Conservation (phyloP, 805 yeast genomes). For the Saturnispora silvae region DNA sequence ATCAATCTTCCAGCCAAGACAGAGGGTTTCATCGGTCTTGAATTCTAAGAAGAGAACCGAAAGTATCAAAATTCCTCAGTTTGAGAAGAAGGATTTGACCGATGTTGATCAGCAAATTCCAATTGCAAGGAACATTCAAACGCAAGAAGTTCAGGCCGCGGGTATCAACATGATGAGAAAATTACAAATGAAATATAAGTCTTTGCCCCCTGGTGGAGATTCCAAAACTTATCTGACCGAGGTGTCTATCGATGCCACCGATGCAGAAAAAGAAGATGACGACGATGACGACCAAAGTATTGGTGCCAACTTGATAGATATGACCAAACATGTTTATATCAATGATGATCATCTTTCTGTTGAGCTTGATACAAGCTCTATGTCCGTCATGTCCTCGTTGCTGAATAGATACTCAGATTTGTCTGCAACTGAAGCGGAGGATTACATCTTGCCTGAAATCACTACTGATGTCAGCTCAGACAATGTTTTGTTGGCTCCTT, state of each 20-base stretch:
- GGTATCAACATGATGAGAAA: background rate
- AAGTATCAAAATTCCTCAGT: background rate
- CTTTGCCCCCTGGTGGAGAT: background rate
- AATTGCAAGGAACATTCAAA: background rate
- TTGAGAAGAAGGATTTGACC: background rate
- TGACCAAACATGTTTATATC: background rate
- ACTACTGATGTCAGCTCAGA: no score
- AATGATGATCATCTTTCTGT: conserved; percentile 3
- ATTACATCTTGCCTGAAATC: background rate
- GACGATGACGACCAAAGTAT: background rate
- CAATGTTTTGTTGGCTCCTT: no score
- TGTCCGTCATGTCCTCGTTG: conserved; percentile 4
- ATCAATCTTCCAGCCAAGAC: background rate
- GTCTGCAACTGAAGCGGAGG: no score
- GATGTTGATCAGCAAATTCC: background rate
- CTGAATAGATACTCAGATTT: conserved; percentile 1
- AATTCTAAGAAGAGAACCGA: background rate
- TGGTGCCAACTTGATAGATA: background rate
- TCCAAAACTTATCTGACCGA: background rate
- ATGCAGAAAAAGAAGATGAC: background rate
- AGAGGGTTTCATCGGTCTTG: background rate
- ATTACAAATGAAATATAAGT: background rate
- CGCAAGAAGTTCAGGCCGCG: background rate
- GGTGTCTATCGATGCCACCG: background rate
- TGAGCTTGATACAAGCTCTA: conserved; percentile 2